Base-by-base conservation (phyloP, 176 grass and related monocot species). In the Oryza australiensis region DNA sequence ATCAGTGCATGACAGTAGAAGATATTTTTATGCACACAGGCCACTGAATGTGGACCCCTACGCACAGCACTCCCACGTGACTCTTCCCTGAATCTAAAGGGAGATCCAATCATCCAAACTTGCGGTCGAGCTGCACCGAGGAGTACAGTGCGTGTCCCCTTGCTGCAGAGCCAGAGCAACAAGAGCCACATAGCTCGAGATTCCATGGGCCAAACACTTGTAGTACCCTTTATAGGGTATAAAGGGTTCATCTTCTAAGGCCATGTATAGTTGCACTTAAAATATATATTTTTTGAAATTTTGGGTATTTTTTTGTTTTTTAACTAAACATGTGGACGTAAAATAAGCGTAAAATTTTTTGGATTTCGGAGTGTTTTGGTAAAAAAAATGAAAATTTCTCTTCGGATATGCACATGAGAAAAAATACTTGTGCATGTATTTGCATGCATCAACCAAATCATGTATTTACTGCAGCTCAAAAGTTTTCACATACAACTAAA, bases 121-220 rank as follows among this genome's bases (percentile, higher is more conserved):
- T 26, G 79, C 27, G 77, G 76, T 12, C 0, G 55, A 59, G 34
- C 0, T 72, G 57, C 55, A 64, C 51, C 26, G 14, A 35, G 2
- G 40, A 49, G 64, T 3, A 72, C 49, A 62, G 3, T 12, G 64
- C 40, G 49, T 38, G 48, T 46, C 75, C 0, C 67, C 35, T 68
- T 63, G 49, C 24, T 1, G 70, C 70, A 35, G 76, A 15, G 26
- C 14, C 57, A 26, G 72, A 70, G 65, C 51, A 7, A 82, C 64
- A 38, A 22, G 76, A 84, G 57, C 87, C 82, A 89, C 87, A 70
- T 1, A 51, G 20, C 41, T 34, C 42, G 20, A 51, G 77, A 33
- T 26, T 55, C 64, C 55, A 10, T 10, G 22, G 55, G 2, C 22
- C 40, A 20, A 64, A 80, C 64, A 53, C 26, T 2, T 46, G 59